Percentiles rank a stretch among this genome's conserved stretches.
Conservation (phyloP, 257 asterid genomes). For the Forsythia viridissima region DNA sequence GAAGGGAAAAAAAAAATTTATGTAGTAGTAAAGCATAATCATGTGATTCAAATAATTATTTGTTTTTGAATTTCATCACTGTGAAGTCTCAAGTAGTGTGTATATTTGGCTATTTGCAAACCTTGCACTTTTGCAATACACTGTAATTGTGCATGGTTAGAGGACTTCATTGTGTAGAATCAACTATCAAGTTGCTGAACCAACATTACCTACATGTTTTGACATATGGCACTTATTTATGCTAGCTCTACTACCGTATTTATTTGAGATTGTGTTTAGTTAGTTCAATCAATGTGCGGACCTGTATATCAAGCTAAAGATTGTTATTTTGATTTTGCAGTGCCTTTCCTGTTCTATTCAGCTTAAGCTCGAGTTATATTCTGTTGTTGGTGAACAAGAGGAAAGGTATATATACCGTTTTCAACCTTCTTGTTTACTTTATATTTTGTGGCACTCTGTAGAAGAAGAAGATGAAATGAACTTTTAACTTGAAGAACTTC, state of each 20-base stretch:
- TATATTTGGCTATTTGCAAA: not conserved
- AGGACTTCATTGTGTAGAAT: not conserved
- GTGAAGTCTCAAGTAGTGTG: not conserved
- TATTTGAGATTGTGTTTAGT: not conserved
- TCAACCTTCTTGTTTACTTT: not conserved
- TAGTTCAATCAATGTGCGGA: not conserved
- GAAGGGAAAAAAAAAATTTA: too few species aligned
- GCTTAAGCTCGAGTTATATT: slow-evolving; percentile 21
- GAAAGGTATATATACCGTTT: slow-evolving; percentile 18
- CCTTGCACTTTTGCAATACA: not conserved
- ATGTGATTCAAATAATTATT: not conserved
- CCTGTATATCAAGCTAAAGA: slow-evolving; percentile 7
- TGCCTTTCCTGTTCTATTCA: slow-evolving; percentile 39
- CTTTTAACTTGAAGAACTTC: not conserved
- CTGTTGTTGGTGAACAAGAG: slow-evolving; percentile 10
- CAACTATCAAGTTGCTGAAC: not conserved
- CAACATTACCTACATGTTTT: not conserved
- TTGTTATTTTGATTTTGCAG: slow-evolving; percentile 28
- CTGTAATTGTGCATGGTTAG: not conserved
- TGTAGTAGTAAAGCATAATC: not conserved
- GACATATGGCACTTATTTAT: not conserved
- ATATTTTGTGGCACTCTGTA: not conserved
- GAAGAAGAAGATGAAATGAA: not conserved
- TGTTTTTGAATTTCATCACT: not conserved
- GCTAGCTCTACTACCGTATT: not conserved